Conservation (phyloP, 1,139 yeast species). For the Diutina scorzettiae region DNA sequence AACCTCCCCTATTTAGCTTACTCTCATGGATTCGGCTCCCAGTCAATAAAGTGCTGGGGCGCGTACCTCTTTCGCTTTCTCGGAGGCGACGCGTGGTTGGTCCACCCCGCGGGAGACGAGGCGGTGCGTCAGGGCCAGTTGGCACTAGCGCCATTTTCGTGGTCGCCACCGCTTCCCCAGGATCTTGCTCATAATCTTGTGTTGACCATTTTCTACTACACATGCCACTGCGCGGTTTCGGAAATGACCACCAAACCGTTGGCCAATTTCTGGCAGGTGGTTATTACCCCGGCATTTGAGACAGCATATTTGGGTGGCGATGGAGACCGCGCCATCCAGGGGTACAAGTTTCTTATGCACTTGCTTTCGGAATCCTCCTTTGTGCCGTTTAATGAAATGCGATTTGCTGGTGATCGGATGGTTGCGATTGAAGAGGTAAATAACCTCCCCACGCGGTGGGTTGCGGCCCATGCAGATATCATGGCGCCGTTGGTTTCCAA, state of each 20-base stretch:
- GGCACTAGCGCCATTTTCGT: background rate
- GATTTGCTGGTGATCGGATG: background rate
- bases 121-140: too few relatives aligned
- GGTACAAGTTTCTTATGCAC: background rate
- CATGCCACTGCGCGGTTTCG: background rate
- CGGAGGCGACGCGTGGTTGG: too few relatives aligned
- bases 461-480: background rate
- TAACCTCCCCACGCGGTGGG: background rate
- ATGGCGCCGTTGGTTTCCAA: background rate
- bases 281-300: background rate
- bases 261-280: background rate
- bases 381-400: background rate
- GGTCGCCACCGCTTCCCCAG: background rate
- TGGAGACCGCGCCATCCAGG: background rate
- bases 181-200: background rate
- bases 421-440: background rate
- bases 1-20: background rate
- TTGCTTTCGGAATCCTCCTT: background rate
- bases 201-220: background rate
- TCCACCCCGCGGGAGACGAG: too few relatives aligned
- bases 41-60: too few relatives aligned
- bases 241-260: background rate
- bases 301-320: background rate
- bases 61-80: background rate
- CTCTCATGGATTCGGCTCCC: too few relatives aligned